A percentile compares a stretch with the other conserved stretches of the same genome.
These are phyloP conservation scores for Pseudohalonectria lignicola DNA, from an alignment of 2,329 filamentous ascomycete species.

Conservation along the genomic window DNA sequence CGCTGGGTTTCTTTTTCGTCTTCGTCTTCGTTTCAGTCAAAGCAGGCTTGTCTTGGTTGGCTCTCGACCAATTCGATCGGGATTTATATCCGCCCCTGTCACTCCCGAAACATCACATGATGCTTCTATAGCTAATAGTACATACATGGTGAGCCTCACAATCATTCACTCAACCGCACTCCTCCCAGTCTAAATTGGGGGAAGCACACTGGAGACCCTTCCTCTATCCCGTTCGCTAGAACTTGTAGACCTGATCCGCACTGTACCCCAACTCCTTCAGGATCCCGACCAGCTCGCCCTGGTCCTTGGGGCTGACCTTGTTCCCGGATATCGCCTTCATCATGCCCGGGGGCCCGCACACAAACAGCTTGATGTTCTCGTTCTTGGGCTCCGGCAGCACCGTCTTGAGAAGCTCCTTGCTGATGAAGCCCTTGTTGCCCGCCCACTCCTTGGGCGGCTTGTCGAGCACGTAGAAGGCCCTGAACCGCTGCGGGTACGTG, in stretches of 20 bases:
- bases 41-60: too few species aligned
- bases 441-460: constrained; percentile 69
- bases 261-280: constrained; percentile 50
- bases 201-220: too few species aligned
- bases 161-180: too few species aligned
- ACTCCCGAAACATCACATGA: too few species aligned
- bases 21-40: too few species aligned
- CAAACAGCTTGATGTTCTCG: constrained; percentile 86
- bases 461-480: constrained; percentile 87
- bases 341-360: constrained; percentile 84
- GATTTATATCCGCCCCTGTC: too few species aligned
- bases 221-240: too few species aligned
- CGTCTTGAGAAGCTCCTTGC: constrained; percentile 87
- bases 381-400: constrained; percentile 87
- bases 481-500: constrained; percentile 89
- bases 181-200: too few species aligned
- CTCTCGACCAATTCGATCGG: too few species aligned
- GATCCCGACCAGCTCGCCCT: constrained; percentile 76
- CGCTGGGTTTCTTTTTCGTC: too few species aligned
- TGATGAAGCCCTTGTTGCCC: constrained; percentile 70
- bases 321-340: constrained; percentile 86
- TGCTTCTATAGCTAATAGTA: too few species aligned
- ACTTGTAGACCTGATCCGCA: constrained; percentile 85
- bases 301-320: constrained; percentile 88
- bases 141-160: too few species aligned